Evolutionary conservation across 177 flowering plant genomes (phyloP).

Genomic region (Telopea speciosissima): DNA sequence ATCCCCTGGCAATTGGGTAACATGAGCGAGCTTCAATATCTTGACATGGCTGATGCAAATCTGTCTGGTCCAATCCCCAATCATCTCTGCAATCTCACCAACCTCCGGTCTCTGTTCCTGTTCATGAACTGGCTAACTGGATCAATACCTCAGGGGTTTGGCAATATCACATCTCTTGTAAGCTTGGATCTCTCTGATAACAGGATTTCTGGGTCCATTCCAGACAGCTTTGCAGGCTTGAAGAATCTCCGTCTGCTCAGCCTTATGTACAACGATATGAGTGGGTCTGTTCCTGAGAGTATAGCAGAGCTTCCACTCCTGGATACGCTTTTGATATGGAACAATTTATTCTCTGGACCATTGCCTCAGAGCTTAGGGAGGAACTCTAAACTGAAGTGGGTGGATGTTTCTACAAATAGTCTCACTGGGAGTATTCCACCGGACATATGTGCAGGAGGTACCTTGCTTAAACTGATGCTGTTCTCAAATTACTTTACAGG

Average conservation of each 20-base stretch:
- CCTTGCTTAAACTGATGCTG: constrained; percentile 54
- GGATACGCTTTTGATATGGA: constrained; percentile 77
- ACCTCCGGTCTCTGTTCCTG: constrained; percentile 67
- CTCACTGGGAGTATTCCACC: constrained; percentile 65
- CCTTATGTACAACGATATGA: constrained; percentile 70
- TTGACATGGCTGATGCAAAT: constrained; percentile 85
- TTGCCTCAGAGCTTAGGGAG: constrained; percentile 67
- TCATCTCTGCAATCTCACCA: constrained; percentile 57
- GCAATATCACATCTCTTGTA: constrained; percentile 36
- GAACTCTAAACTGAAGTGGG: constrained; percentile 58
- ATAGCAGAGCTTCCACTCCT: constrained; percentile 64
- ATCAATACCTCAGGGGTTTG: constrained; percentile 50
- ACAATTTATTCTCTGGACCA: constrained; percentile 70
- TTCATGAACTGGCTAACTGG: constrained; percentile 73
- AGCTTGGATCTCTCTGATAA: constrained; percentile 90
- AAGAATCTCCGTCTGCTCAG: constrained; percentile 66
- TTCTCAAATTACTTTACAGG: constrained; percentile 74
- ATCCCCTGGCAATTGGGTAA: constrained; percentile 84
- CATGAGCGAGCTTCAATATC: constrained; percentile 73
- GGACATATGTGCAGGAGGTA: constrained; percentile 59
- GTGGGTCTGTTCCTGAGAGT: constrained; percentile 56
- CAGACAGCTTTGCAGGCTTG: constrained; percentile 61
- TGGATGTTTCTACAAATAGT: constrained; percentile 83
- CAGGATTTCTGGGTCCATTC: constrained; percentile 64
- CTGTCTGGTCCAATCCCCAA: constrained; percentile 74